These are phyloP conservation scores for Seminavis robusta DNA, from an alignment of 108 stramenopile species.

Conservation along the genomic window DNA sequence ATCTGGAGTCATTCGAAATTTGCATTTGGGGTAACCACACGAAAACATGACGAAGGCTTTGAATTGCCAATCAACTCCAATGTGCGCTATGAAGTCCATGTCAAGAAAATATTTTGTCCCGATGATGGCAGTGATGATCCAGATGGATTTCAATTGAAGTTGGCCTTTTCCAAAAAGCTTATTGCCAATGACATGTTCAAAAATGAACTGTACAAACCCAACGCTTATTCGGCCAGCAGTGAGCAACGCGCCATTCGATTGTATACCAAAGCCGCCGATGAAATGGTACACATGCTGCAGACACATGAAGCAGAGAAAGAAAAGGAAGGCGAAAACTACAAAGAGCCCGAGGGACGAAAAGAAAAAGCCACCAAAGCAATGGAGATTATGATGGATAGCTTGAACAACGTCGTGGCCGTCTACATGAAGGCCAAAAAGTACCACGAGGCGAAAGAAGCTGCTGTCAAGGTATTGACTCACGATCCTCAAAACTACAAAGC, in stretches of 20 bases:
- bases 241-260: conserved; percentile 24
- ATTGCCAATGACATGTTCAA: conserved; percentile 57
- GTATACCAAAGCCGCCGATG: conserved; percentile 25
- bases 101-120: conserved; percentile 9
- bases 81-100: conserved; percentile 35
- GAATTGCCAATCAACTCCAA: conserved; percentile 43
- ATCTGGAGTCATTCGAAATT: conserved; percentile 55
- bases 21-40: conserved; percentile 35
- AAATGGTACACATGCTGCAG: conserved; percentile 20
- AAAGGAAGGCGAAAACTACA: conserved; percentile 11
- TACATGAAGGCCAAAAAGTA: conserved; percentile 40
- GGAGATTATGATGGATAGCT: conserved; percentile 41
- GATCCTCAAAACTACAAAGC: conserved; percentile 50
- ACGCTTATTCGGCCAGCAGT: no score
- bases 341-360: conserved; percentile 13
- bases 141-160: conserved; percentile 6
- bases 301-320: not conserved
- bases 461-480: conserved; percentile 31
- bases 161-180: conserved; percentile 32
- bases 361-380: no score
- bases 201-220: conserved; percentile 17
- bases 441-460: conserved; percentile 42
- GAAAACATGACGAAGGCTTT: conserved; percentile 13
- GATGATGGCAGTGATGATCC: not conserved
- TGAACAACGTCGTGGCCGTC: conserved; percentile 53